These are phyloP conservation scores for Rosellinia necatrix DNA, from an alignment of 2,329 filamentous ascomycete genomes.

Conservation along the genomic window DNA sequence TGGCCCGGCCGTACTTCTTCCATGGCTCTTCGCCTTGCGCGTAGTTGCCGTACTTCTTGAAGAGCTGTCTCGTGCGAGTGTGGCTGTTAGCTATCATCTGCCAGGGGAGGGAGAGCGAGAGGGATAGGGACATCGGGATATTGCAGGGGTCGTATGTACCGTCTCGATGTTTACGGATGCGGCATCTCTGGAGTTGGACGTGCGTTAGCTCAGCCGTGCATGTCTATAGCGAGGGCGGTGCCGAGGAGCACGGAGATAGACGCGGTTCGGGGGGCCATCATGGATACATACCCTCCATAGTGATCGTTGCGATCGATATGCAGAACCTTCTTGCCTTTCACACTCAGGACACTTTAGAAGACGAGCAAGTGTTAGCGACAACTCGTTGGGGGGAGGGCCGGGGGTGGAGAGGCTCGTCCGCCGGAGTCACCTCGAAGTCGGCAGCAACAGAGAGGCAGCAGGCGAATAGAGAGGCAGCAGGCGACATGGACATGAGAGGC, in stretches of 20 bases:
- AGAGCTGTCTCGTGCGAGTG: conserved; percentile 57
- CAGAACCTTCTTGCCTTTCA: conserved; percentile 98
- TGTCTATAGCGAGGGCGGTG: conserved; percentile 34
- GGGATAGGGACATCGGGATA: conserved; percentile 13
- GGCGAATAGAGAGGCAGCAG: no score
- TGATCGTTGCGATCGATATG: conserved; percentile 99
- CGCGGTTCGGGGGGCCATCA: conserved; percentile 6
- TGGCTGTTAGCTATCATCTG: conserved; percentile 22
- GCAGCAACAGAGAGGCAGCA: no score
- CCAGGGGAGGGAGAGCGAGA: conserved; percentile 18
- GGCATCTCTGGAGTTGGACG: conserved; percentile 69
- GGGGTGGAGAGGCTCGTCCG: no score
- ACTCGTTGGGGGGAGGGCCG: no score
- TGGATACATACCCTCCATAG: conserved; percentile 82
- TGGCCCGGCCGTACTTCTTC: conserved; percentile 95
- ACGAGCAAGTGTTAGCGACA: conserved; percentile 8
- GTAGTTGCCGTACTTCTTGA: conserved; percentile 94
- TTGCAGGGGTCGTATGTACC: conserved; percentile 54
- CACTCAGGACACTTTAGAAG: conserved; percentile 78
- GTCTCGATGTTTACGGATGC: conserved; percentile 96
- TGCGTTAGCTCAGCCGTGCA: conserved; percentile 25
- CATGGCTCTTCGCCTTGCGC: conserved; percentile 82
- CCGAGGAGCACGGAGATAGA: conserved; percentile 19
- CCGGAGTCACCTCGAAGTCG: no score
- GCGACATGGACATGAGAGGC: no score